Evolutionary conservation across 1,284 basidiomycete genomes (phyloP).

Genomic region (Veloporphyrellus conicus): DNA sequence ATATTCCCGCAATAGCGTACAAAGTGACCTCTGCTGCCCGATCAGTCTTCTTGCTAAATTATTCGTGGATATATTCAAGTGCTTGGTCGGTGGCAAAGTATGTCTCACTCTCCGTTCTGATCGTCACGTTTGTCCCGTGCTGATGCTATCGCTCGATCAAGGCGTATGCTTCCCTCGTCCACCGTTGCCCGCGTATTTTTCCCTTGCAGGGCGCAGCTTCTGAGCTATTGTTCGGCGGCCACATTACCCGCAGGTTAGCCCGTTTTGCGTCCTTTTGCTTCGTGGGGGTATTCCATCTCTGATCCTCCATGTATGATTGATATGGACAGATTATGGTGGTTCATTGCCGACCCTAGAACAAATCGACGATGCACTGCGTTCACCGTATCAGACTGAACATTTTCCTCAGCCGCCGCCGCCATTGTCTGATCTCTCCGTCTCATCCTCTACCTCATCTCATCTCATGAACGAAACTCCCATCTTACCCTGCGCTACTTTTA

Average conservation of each 20-base stretch:
- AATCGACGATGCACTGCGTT: conserved; percentile 45
- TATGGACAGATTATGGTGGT: conserved; percentile 57
- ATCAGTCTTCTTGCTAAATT: conserved; percentile 73
- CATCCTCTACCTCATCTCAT: background rate
- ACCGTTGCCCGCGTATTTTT: conserved; percentile 74
- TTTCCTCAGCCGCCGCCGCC: conserved; percentile 6
- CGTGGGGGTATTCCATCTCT: conserved; percentile 5
- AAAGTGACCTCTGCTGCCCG: background rate
- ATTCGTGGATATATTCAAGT: conserved; percentile 76
- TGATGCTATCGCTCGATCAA: conserved; percentile 29
- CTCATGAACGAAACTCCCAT: background rate
- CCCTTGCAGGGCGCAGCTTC: conserved; percentile 55
- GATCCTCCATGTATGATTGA: conserved; percentile 4
- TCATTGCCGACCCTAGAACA: conserved; percentile 43
- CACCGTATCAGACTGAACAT: conserved; percentile 3
- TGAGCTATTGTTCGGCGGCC: conserved; percentile 24
- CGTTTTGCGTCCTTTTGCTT: background rate
- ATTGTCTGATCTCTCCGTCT: background rate
- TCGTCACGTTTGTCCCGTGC: conserved; percentile 5
- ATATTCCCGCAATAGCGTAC: background rate
- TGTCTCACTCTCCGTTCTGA: conserved; percentile 26
- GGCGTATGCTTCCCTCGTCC: conserved; percentile 65
- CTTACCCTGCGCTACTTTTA: background rate
- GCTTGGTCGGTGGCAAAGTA: conserved; percentile 75
- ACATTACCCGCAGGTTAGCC: conserved; percentile 23